These are phyloP conservation scores for Helianthus tuberosus DNA, from an alignment of 129 eudicot genomes.

Conservation along the genomic window DNA sequence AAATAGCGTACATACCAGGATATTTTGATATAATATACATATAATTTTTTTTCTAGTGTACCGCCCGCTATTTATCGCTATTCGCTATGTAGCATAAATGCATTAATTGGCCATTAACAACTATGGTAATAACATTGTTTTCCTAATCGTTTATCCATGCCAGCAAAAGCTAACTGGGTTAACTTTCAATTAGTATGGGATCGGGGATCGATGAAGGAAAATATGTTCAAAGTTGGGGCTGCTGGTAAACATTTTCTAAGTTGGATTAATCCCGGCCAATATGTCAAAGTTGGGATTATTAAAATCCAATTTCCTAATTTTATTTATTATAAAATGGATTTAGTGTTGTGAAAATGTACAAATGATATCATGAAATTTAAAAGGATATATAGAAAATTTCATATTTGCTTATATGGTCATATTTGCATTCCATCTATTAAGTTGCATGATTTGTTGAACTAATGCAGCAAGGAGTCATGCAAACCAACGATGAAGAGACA, in stretches of 20 bases:
- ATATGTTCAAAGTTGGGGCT: too few species aligned
- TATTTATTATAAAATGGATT: background rate
- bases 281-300: too few species aligned
- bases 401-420: background rate
- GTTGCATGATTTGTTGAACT: slow-evolving; percentile 4
- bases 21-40: too few species aligned
- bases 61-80: too few species aligned
- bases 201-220: too few species aligned
- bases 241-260: too few species aligned
- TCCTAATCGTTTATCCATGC: background rate
- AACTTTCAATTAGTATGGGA: too few species aligned
- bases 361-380: background rate
- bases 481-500: slow-evolving; percentile 79
- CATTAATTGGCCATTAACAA: too few species aligned
- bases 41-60: too few species aligned
- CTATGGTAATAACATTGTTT: background rate
- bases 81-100: too few species aligned
- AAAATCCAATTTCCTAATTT: background rate
- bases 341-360: background rate
- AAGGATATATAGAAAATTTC: background rate
- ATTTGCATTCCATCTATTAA: background rate
- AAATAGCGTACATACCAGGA: too few species aligned
- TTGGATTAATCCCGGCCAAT: too few species aligned
- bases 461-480: slow-evolving; percentile 79
- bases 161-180: background rate